Evolutionary conservation across 495 filamentous ascomycete genomes (phyloP).

Genomic region (Penicillium atrosanguineum): DNA sequence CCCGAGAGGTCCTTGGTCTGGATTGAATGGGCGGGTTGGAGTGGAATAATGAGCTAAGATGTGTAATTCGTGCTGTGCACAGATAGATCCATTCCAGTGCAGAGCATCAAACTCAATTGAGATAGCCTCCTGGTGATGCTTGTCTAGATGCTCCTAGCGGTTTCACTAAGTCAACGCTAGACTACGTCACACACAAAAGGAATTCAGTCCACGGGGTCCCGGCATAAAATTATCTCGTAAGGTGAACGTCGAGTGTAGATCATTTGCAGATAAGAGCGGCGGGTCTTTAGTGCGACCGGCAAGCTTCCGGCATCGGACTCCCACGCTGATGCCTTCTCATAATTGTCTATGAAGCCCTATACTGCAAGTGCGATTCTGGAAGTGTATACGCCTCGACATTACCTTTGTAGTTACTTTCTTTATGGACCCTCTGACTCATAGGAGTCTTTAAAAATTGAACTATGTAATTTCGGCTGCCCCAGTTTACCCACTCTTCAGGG

Average conservation of each 20-base stretch:
- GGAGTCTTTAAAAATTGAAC: background rate
- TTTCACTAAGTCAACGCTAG: background rate
- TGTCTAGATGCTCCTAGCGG: background rate
- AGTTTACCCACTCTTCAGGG: slow-evolving; percentile 5
- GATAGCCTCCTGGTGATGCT: background rate
- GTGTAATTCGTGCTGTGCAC: background rate
- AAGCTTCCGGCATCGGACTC: background rate
- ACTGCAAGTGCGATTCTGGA: background rate
- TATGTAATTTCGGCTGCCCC: background rate
- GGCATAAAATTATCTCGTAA: background rate
- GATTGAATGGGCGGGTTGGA: slow-evolving; percentile 37
- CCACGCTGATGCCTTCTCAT: background rate
- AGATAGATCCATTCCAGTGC: background rate
- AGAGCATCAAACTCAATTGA: background rate
- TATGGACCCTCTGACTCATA: background rate
- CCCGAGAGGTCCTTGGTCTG: slow-evolving; percentile 38
- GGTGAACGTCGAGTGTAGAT: background rate
- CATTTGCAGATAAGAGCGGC: slow-evolving; percentile 3
- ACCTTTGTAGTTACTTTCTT: background rate
- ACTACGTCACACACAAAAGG: background rate
- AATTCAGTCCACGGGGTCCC: too few relatives aligned
- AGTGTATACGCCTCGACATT: background rate
- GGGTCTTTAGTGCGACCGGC: slow-evolving; percentile 2
- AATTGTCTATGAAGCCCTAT: background rate
- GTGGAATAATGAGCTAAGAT: slow-evolving; percentile 13